A percentile compares a stretch with the other conserved stretches of the same genome.
phyloP scores from a whole-genome alignment of 2,329 filamentous ascomycete genomes.

The Botryotinia calthae region DNA sequence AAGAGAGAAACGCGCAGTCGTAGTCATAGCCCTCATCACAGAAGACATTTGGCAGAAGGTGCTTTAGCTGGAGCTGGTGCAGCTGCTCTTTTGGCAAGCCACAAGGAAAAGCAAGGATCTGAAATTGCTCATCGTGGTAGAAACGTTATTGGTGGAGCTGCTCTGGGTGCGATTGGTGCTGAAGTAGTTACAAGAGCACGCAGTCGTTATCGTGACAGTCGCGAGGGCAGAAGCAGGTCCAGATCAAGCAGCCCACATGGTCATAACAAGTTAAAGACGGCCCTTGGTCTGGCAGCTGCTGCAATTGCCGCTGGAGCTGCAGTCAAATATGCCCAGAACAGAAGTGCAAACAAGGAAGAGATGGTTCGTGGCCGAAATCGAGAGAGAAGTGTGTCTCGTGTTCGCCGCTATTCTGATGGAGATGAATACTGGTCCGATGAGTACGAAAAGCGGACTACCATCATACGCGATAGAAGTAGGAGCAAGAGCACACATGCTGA shows the following conservation, averaged over 20 bases:
- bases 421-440: slow-evolving; percentile 27
- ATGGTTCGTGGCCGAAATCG: slow-evolving; percentile 52
- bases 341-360: slow-evolving; percentile 60
- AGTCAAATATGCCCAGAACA: slow-evolving; percentile 60
- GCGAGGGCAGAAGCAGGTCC: slow-evolving; percentile 41
- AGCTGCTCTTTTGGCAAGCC: slow-evolving; percentile 56
- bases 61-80: slow-evolving; percentile 62
- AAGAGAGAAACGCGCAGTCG: slow-evolving; percentile 49
- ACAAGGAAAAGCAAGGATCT: slow-evolving; percentile 45
- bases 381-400: slow-evolving; percentile 44
- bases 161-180: slow-evolving; percentile 60
- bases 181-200: slow-evolving; percentile 59
- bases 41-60: slow-evolving; percentile 61
- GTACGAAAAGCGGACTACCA: slow-evolving; percentile 34
- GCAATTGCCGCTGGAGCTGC: slow-evolving; percentile 64
- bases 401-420: slow-evolving; percentile 44
- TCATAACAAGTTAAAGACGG: slow-evolving; percentile 56
- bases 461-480: slow-evolving; percentile 35
- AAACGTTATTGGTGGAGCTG: slow-evolving; percentile 50
- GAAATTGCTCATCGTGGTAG: slow-evolving; percentile 33
- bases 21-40: slow-evolving; percentile 52
- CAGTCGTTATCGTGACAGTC: slow-evolving; percentile 58
- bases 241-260: slow-evolving; percentile 36
- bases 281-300: slow-evolving; percentile 60
- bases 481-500: slow-evolving; percentile 49